phyloP scores from a whole-genome alignment of 192 early-diverging fungal species.

The Podila clonocystis region DNA sequence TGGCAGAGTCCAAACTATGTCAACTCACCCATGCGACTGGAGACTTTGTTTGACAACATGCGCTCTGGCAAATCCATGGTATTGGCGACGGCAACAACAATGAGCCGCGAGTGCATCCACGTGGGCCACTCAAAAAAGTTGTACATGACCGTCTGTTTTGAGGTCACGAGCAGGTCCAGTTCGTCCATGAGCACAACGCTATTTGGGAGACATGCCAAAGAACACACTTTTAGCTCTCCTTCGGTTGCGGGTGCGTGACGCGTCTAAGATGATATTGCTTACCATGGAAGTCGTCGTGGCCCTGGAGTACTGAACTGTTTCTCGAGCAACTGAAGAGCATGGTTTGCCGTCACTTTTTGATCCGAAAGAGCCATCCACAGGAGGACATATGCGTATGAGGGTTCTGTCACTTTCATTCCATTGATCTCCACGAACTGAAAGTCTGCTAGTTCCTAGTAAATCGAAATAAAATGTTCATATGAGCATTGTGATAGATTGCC shows the following conservation, averaged over 20 bases:
- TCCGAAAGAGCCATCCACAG: conserved; percentile 82
- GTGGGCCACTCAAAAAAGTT: conserved; percentile 99
- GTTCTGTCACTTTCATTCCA: conserved; percentile 96
- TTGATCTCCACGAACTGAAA: conserved; percentile 97
- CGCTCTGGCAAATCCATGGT: conserved; percentile 98
- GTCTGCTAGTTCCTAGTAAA: conserved; percentile 61
- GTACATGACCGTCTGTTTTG: conserved; percentile 94
- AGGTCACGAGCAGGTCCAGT: conserved; percentile 92
- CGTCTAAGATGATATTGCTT: neutral
- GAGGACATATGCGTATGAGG: conserved; percentile 84
- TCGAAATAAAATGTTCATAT: neutral
- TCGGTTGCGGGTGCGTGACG: too few relatives aligned
- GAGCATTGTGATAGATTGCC: neutral
- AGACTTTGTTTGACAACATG: conserved; percentile 88
- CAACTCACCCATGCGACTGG: conserved; percentile 84
- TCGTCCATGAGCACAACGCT: conserved; percentile 98
- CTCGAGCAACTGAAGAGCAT: conserved; percentile 83
- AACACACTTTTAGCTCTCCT: too few relatives aligned
- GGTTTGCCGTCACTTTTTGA: conserved; percentile 71
- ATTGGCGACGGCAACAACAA: conserved; percentile 97
- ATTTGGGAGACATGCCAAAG: neutral
- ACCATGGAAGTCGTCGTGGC: conserved; percentile 57
- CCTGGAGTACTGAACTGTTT: conserved; percentile 70
- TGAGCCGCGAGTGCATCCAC: conserved; percentile 79
- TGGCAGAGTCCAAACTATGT: neutral